Conservation (phyloP, 2,329 filamentous ascomycete species). For the Colletotrichum kahawae region DNA sequence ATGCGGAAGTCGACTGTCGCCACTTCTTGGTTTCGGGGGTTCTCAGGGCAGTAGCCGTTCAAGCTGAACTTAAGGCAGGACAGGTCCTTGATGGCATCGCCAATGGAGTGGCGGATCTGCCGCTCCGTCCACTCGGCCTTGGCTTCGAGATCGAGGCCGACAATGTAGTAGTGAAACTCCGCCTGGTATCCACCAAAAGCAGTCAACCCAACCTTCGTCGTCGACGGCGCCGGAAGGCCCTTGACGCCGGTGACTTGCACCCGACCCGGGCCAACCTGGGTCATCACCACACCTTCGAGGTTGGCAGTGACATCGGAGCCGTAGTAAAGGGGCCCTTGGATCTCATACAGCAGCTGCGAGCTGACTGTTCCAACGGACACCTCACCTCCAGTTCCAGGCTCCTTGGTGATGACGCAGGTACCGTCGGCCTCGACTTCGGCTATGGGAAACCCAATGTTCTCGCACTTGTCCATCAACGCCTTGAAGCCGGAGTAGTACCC, state of each 20-base stretch:
- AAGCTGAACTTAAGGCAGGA: slow-evolving; percentile 22
- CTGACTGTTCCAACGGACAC: slow-evolving; percentile 29
- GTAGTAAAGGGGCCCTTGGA: slow-evolving; percentile 40
- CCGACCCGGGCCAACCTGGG: slow-evolving; percentile 41
- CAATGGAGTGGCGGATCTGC: slow-evolving; percentile 34
- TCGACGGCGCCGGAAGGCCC: slow-evolving; percentile 34
- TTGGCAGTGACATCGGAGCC: slow-evolving; percentile 35
- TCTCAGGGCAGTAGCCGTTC: slow-evolving; percentile 21
- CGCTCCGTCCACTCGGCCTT: slow-evolving; percentile 29
- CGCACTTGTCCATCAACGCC: slow-evolving; percentile 39
- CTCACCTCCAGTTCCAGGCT: slow-evolving; percentile 28
- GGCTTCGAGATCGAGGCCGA: slow-evolving; percentile 26
- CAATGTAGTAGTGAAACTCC: slow-evolving; percentile 27
- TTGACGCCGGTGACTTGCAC: slow-evolving; percentile 38
- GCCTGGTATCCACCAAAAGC: slow-evolving; percentile 29
- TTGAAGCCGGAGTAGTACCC: slow-evolving; percentile 59
- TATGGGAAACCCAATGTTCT: slow-evolving; percentile 53
- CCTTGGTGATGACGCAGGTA: slow-evolving; percentile 29
- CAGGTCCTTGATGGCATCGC: slow-evolving; percentile 26
- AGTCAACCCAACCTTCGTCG: slow-evolving; percentile 34
- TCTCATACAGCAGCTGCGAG: slow-evolving; percentile 41
- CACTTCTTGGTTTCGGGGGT: slow-evolving; percentile 23
- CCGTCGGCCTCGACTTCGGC: slow-evolving; percentile 53
- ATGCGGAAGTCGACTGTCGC: slow-evolving; percentile 26
- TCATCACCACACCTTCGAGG: slow-evolving; percentile 41